Conservation (phyloP, 352 stramenopile species). For the Pythium oligandrum region DNA sequence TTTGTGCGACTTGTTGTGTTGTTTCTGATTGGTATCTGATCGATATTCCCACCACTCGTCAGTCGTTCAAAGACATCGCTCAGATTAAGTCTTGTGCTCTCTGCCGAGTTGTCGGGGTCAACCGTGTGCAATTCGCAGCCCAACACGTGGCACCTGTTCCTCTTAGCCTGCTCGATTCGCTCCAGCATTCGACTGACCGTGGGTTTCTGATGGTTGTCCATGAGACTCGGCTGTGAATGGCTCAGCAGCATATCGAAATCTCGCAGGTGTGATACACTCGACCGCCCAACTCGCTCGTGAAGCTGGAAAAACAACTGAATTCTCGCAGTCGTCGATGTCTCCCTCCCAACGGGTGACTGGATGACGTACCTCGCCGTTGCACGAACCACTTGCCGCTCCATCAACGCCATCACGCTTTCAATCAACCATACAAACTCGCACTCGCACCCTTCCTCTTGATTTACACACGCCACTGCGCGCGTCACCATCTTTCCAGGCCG, state of each 20-base stretch:
- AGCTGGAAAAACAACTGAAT: constrained; percentile 44
- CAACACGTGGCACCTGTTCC: constrained; percentile 59
- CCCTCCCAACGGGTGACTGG: background rate
- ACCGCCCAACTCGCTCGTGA: constrained; percentile 22
- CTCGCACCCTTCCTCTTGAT: constrained; percentile 28
- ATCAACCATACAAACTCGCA: constrained; percentile 47
- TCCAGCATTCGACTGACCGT: constrained; percentile 8
- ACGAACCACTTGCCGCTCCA: constrained; percentile 26
- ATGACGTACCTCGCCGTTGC: constrained; percentile 45
- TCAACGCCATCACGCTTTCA: constrained; percentile 31
- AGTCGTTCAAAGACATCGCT: constrained; percentile 67
- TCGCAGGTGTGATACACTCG: constrained; percentile 24
- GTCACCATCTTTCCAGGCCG: constrained; percentile 9
- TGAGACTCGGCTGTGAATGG: constrained; percentile 49
- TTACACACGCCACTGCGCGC: constrained; percentile 45
- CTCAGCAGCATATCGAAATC: constrained; percentile 54
- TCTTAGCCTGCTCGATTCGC: constrained; percentile 27
- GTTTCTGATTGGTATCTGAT: constrained; percentile 65
- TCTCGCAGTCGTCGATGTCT: constrained; percentile 26
- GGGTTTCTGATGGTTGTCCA: constrained; percentile 19
- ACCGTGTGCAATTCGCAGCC: constrained; percentile 49
- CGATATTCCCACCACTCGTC: constrained; percentile 38
- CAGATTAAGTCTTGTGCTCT: constrained; percentile 30
- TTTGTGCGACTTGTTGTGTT: constrained; percentile 62
- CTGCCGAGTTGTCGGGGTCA: background rate